Evolutionary conservation across 1,284 basidiomycete genomes (phyloP).

Genomic region (Neonothopanus nambi): DNA sequence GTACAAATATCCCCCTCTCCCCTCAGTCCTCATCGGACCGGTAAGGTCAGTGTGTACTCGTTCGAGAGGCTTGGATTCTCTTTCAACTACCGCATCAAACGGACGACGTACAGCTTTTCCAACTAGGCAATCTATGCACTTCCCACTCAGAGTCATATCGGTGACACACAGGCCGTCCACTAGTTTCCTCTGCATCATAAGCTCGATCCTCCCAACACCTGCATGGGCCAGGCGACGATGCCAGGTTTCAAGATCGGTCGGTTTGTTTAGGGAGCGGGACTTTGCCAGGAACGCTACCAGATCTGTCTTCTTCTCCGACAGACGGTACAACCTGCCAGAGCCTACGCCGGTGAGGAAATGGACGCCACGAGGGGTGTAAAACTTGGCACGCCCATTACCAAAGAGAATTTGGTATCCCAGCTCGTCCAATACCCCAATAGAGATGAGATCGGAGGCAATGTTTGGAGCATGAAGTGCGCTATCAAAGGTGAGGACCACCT

Average conservation of each 20-base stretch:
- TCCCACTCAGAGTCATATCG: not conserved
- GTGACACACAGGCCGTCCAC: conserved; percentile 9
- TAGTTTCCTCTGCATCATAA: not conserved
- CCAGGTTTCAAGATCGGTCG: not conserved
- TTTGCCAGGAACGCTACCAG: not conserved
- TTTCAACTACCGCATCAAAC: conserved; percentile 1
- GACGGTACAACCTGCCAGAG: not conserved
- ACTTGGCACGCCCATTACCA: not conserved
- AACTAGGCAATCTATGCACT: conserved; percentile 4
- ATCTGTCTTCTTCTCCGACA: not conserved
- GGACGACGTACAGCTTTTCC: conserved; percentile 7
- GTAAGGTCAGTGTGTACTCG: conserved; percentile 11
- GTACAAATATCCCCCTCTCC: conserved; percentile 13
- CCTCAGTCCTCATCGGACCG: conserved; percentile 10
- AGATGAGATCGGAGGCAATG: conserved; percentile 1
- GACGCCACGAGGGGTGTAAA: not conserved
- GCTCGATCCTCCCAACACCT: not conserved
- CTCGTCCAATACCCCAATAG: not conserved
- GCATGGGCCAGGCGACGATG: conserved; percentile 5
- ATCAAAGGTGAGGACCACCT: not conserved
- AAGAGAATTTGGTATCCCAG: not conserved
- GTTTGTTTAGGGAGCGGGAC: not conserved
- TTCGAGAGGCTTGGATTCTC: conserved; percentile 1
- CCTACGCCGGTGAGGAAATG: not conserved
- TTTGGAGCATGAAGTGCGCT: conserved; percentile 2